phyloP scores from a whole-genome alignment of 106 monocot genomes.

The Apostasia ramifera region DNA sequence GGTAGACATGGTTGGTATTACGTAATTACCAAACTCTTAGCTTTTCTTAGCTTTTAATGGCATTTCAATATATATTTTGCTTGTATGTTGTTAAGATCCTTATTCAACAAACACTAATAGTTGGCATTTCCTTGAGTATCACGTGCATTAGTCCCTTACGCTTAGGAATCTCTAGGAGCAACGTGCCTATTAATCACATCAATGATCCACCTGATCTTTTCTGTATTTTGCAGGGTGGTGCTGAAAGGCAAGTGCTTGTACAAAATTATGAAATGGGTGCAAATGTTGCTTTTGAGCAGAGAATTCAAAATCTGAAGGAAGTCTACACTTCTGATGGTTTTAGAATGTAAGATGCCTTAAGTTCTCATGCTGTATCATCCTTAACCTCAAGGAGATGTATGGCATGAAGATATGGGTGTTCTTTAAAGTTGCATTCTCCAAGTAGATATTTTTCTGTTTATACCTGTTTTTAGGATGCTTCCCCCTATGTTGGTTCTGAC shows the following conservation, averaged over 20 bases:
- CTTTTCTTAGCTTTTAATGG: no score
- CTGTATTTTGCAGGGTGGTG: slow-evolving; percentile 41
- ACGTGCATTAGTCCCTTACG: neutral
- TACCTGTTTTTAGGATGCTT: no score
- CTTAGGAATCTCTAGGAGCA: neutral
- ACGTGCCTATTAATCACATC: neutral
- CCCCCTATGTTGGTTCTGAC: no score
- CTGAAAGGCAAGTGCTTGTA: slow-evolving; percentile 90
- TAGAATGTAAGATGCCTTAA: slow-evolving; percentile 53
- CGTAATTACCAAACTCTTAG: neutral
- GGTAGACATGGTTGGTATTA: slow-evolving; percentile 79
- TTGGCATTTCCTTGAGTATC: no score
- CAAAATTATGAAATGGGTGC: slow-evolving; percentile 72
- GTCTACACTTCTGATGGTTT: slow-evolving; percentile 96
- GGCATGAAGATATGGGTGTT: no score
- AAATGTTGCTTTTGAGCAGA: slow-evolving; percentile 77
- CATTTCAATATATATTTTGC: neutral
- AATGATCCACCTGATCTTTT: neutral
- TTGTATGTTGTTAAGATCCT: neutral
- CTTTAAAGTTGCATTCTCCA: no score
- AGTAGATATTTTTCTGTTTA: no score
- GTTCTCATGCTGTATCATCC: no score
- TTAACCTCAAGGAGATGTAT: no score
- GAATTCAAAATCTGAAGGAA: slow-evolving; percentile 81
- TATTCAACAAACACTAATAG: no score